A percentile compares a stretch with the other conserved stretches of the same genome.
Conservation (phyloP, 805 yeast genomes). For the Candida morakotiae region DNA sequence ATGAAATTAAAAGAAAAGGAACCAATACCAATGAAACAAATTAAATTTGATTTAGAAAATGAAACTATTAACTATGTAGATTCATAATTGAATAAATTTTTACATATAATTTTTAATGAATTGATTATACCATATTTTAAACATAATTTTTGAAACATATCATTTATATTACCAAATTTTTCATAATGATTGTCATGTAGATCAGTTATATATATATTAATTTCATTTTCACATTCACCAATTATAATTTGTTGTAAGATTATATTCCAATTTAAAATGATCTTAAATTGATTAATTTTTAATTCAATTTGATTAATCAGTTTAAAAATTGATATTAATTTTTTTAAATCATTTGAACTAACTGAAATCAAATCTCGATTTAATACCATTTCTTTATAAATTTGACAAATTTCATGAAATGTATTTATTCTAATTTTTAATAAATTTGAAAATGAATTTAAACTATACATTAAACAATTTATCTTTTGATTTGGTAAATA, state of each 20-base stretch:
- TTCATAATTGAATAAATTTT: conserved; percentile 13
- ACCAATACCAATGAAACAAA: conserved; percentile 3
- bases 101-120: conserved; percentile 21
- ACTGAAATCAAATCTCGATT: conserved; percentile 8
- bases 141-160: conserved; percentile 18
- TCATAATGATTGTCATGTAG: conserved; percentile 5
- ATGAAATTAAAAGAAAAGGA: conserved; percentile 6
- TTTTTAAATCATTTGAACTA: conserved; percentile 15
- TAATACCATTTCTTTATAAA: conserved; percentile 15
- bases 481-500: conserved; percentile 24
- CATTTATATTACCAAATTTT: conserved; percentile 10
- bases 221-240: conserved; percentile 21
- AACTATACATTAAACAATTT: conserved; percentile 26
- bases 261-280: conserved; percentile 21
- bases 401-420: conserved; percentile 17
- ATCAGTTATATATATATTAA: conserved; percentile 11
- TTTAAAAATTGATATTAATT: conserved; percentile 17
- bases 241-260: conserved; percentile 15
- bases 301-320: conserved; percentile 17
- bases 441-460: conserved; percentile 26
- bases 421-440: conserved; percentile 19
- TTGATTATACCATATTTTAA: conserved; percentile 21
- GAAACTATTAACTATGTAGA: conserved; percentile 12
- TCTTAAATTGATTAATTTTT: conserved; percentile 1
- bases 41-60: conserved; percentile 26